Base-by-base conservation (phyloP, 2,329 filamentous ascomycete genomes). In the Clathrospora elynae region DNA sequence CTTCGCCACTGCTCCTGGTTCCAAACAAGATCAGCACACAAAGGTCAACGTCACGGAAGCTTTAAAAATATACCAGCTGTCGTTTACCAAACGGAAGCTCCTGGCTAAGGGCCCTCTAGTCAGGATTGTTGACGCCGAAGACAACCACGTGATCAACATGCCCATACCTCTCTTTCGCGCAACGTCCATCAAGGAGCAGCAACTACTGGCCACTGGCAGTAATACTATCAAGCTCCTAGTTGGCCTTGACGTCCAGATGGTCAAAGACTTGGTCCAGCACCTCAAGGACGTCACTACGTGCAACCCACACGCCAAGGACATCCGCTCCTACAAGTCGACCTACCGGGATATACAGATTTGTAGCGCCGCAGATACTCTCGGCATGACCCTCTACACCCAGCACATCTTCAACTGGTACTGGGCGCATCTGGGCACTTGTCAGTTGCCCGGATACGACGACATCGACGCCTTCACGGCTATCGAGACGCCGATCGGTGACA, bases 381-480 rank as follows among this genome's bases (percentile, higher is more conserved):
- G 38, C 6, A 42, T 42, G 38, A 24, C 11, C 6, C 7, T 23
- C 8, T 35, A 42, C 14, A 42, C 38, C 13, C 31, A 42, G 7
- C 38, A 34, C 1, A 23, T 42, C 5, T 42, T 42, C 24, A 42
- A 42, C 24, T 35, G 38, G 2, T 42, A 42, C 38, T 42, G 30
- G 30, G 31, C 38, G 2, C 23, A 18, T 14, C 11, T 42, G 17
- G 16, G 24, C 13, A 28, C 38, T 8, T 17, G 24, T 14, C 17
- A 17, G 1, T 11, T 42, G 1, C 38, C 38, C 1, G 18, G 19
- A 1, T 42, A 42, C 11, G 4, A 10, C 0, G 31, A 42, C n/a
- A 35, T 42, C 3, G 38, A 42, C 3, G 38, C 38, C 2, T 12
- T 42, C 1, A 29, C 38, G 5, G 3, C 17, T 1, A 6, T 35